These are phyloP conservation scores for Extremus antarcticus DNA, from an alignment of 495 filamentous ascomycete species.

Conservation along the genomic window DNA sequence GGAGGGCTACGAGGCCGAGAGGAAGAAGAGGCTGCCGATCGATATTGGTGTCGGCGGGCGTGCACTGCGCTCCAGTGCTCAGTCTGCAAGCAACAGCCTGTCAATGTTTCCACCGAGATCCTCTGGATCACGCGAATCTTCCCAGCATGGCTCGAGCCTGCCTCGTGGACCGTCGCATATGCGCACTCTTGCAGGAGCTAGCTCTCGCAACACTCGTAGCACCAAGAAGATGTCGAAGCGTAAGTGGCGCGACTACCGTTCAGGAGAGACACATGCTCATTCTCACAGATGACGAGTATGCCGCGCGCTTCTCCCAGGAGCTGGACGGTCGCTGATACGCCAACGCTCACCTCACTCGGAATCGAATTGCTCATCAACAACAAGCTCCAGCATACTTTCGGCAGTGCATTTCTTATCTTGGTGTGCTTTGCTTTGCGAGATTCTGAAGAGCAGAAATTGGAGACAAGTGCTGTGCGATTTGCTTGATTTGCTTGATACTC, in stretches of 20 bases:
- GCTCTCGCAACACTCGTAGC: not conserved
- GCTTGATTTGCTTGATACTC: not conserved
- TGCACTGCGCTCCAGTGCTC: constrained; percentile 1
- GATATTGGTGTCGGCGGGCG: not conserved
- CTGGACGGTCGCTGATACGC: constrained; percentile 3
- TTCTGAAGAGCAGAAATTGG: not conserved
- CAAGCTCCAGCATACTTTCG: not conserved
- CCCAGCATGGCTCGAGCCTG: not conserved
- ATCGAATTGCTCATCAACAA: not conserved
- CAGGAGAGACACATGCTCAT: not conserved
- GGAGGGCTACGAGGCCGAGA: constrained; percentile 7
- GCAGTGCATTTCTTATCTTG: not conserved
- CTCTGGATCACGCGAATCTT: not conserved
- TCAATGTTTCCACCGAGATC: not conserved
- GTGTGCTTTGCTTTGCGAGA: not conserved
- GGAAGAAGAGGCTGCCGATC: constrained; percentile 4
- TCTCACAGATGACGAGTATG: constrained; percentile 12
- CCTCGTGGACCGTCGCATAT: constrained; percentile 6
- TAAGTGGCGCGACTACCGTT: not conserved
- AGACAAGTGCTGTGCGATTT: too few relatives aligned
- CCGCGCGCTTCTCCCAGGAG: constrained; percentile 17
- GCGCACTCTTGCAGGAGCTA: constrained; percentile 10
- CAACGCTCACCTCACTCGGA: not conserved
- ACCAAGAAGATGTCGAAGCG: constrained; percentile 11
- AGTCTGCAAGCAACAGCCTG: constrained; percentile 12